A percentile compares a stretch with the other conserved stretches of the same genome.
These are phyloP conservation scores for Penicillium bialowiezense DNA, from an alignment of 495 filamentous ascomycete species.

Conservation along the genomic window DNA sequence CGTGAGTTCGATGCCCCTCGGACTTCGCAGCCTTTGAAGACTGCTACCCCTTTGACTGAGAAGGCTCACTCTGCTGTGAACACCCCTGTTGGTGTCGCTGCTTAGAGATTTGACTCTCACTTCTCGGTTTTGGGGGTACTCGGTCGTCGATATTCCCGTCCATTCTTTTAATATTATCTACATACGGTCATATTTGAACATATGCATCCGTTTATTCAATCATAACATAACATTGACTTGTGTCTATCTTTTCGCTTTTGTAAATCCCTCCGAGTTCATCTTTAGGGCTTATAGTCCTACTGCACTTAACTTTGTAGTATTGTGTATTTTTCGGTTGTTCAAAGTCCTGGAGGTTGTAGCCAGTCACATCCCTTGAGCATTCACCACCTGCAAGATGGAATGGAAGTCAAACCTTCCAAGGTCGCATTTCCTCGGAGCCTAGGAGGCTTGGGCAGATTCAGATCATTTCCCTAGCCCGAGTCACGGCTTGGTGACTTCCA, in stretches of 20 bases:
- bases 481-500: too few species aligned
- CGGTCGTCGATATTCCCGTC: slow-evolving; percentile 6
- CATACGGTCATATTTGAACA: not conserved
- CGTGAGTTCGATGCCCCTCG: slow-evolving; percentile 33
- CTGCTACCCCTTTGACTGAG: slow-evolving; percentile 23
- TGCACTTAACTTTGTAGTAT: too few species aligned
- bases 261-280: not conserved
- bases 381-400: too few species aligned
- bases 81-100: slow-evolving; percentile 33
- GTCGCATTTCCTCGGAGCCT: too few species aligned
- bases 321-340: too few species aligned
- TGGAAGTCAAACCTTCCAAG: too few species aligned
- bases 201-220: slow-evolving; percentile 5
- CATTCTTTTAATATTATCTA: slow-evolving; percentile 9
- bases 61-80: slow-evolving; percentile 23
- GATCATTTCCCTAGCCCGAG: too few species aligned
- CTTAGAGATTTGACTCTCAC: slow-evolving; percentile 16
- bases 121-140: slow-evolving; percentile 5
- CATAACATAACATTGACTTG: not conserved
- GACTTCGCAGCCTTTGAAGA: slow-evolving; percentile 25
- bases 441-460: too few species aligned
- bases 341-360: too few species aligned
- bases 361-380: too few species aligned
- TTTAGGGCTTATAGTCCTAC: too few species aligned
- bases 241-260: not conserved